phyloP scores from a whole-genome alignment of 768 basidiomycete species.

The Podaxis sp. region DNA sequence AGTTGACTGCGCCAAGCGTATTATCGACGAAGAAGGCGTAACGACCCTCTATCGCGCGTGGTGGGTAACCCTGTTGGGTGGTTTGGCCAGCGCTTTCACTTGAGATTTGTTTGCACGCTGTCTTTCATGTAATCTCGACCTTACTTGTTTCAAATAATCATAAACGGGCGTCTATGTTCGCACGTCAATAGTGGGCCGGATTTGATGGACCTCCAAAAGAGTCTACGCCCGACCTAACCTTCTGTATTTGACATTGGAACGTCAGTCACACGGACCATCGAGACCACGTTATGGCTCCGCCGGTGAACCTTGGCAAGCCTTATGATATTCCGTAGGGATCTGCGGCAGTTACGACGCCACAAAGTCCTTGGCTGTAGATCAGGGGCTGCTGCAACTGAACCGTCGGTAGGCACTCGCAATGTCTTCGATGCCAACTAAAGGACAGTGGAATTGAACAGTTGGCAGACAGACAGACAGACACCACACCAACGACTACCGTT shows the following conservation, averaged over 20 bases:
- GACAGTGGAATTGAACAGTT: background rate
- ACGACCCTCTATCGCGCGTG: constrained; percentile 75
- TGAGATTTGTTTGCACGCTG: constrained; percentile 21
- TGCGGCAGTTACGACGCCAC: constrained; percentile 1
- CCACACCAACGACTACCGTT: background rate
- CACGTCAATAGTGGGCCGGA: too few species aligned
- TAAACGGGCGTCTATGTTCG: background rate
- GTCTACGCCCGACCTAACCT: background rate
- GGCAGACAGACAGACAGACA: background rate
- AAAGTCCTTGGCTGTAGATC: background rate
- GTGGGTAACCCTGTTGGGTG: constrained; percentile 77
- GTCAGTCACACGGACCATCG: background rate
- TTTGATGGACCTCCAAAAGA: background rate
- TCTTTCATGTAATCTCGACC: background rate
- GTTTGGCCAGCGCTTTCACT: constrained; percentile 53
- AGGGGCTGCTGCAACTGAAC: background rate
- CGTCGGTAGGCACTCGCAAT: background rate
- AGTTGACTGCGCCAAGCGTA: constrained; percentile 72
- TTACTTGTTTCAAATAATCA: background rate
- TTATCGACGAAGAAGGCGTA: constrained; percentile 78
- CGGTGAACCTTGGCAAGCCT: background rate
- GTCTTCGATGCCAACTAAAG: background rate
- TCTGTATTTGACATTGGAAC: background rate
- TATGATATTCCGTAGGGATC: background rate
- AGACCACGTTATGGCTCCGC: background rate